Evolutionary conservation across 2,329 filamentous ascomycete genomes (phyloP), one percentile per base, ranked within the genome.

Genomic region (Calonectria henricotiae): DNA sequence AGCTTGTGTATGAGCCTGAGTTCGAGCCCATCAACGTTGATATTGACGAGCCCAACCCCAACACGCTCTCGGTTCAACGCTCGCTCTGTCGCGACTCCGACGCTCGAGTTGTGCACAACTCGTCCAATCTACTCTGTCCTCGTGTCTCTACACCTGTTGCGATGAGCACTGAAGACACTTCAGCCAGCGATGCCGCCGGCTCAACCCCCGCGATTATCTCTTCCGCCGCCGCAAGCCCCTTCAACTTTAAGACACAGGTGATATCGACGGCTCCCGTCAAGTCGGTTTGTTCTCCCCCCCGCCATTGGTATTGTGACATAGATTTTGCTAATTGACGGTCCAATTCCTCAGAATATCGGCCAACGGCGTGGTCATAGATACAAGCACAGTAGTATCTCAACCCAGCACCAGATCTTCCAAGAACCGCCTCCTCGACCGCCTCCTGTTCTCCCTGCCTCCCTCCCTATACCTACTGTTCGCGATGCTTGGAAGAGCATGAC

Each of bases 281-380:
- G 85, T 93, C 94, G 74, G 93, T 95, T 85, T 49, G 88, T 85
- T 5, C 27, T 30, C 47, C 32, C 47, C 32, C 32, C 15, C n/a
- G 64, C 30, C 27, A 30, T 12, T 27, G 15, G 5, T 27, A 35
- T 3, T 23, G 17, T n/a, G 23, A 23, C 35, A 43, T 55, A 25
- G 9, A 41, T 13, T 49, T 69, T 55, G 54, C 70, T 75, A 62
- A 75, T 9, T 15, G 15, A n/a, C 35, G 25, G 23, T 17, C 55
- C 41, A 13, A 43, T 27, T 30, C 62, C 39, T 17, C 65, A 97
- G 92, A 96, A 94, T 76, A 90, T 98, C 73, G 95, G 95, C 73
- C 94, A 98, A 82, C 91, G 96, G 74, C 92, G 96, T 71, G 96
- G 96, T 72, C 96, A 99, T 85, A 95, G 96, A 81, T 99, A 99